These are phyloP conservation scores for Stephanodiscus minutulus DNA, from an alignment of 108 stramenopile species.

Conservation along the genomic window DNA sequence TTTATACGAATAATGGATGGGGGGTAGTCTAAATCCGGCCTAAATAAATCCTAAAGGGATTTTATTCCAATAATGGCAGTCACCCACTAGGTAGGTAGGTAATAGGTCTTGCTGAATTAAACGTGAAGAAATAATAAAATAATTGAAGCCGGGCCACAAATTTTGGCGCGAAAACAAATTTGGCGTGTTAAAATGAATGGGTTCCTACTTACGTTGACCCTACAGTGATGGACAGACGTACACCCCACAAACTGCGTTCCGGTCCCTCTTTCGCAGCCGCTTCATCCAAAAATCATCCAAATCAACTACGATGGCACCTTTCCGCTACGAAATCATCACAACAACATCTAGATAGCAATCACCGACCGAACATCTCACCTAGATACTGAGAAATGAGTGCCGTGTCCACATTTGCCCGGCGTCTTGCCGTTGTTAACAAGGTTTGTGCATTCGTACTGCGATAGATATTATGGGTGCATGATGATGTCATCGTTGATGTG, in stretches of 20 bases:
- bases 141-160: no score
- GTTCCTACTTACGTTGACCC: no score
- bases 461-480: background rate
- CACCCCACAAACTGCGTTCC: background rate
- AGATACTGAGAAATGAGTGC: slow-evolving; percentile 12
- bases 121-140: no score
- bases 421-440: slow-evolving; percentile 12
- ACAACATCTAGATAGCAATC: background rate
- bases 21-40: no score
- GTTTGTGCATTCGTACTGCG: slow-evolving; percentile 6
- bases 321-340: background rate
- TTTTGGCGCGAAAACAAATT: no score
- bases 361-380: background rate
- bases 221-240: no score
- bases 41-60: no score
- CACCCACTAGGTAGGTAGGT: no score
- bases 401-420: slow-evolving; percentile 12
- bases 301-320: background rate
- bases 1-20: no score
- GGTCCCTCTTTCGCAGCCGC: background rate
- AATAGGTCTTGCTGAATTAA: no score
- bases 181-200: no score
- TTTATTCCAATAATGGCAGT: no score
- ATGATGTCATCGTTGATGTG: background rate
- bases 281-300: background rate